These are phyloP conservation scores for Aquilaria yunnanensis DNA, from an alignment of 345 rosid genomes.

Conservation along the genomic window DNA sequence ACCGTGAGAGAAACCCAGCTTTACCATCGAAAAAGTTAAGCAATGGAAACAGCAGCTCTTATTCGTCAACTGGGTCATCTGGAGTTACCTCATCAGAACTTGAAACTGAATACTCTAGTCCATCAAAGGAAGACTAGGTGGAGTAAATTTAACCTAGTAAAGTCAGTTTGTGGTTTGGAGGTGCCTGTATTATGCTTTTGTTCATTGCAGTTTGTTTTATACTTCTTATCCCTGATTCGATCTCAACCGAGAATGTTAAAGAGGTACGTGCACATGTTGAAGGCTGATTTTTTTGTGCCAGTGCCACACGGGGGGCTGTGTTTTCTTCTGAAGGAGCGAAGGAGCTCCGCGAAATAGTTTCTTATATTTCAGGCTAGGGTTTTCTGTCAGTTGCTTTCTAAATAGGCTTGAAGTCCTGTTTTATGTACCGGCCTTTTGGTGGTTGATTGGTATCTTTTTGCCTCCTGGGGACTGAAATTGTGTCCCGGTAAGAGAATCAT, in stretches of 20 bases:
- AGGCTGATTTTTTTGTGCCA: constrained; percentile 44
- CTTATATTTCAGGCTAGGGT: constrained; percentile 13
- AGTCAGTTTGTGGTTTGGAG: constrained; percentile 8
- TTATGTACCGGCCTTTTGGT: background rate
- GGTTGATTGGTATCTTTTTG: no score
- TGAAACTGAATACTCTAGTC: constrained; percentile 33
- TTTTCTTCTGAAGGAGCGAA: constrained; percentile 9
- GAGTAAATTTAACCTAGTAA: background rate
- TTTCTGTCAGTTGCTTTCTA: constrained; percentile 6
- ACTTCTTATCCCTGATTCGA: constrained; percentile 7
- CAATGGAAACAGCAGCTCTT: constrained; percentile 35
- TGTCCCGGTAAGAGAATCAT: no score
- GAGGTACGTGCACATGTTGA: constrained; percentile 15
- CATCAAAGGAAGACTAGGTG: constrained; percentile 47
- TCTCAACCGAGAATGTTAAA: constrained; percentile 12
- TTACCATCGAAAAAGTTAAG: constrained; percentile 25
- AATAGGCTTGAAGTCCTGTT: constrained; percentile 2
- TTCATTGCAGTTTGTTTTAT: background rate
- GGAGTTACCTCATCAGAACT: constrained; percentile 29
- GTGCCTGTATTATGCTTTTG: constrained; percentile 17
- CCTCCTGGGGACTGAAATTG: no score
- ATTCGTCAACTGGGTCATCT: constrained; percentile 50
- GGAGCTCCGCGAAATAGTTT: constrained; percentile 24
- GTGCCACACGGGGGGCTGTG: constrained; percentile 26
- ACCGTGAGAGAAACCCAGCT: constrained; percentile 33